A percentile compares a stretch with the other conserved stretches of the same genome.
phyloP scores from a whole-genome alignment of 768 basidiomycete genomes.

The Pilatotrama ljubarskyi region DNA sequence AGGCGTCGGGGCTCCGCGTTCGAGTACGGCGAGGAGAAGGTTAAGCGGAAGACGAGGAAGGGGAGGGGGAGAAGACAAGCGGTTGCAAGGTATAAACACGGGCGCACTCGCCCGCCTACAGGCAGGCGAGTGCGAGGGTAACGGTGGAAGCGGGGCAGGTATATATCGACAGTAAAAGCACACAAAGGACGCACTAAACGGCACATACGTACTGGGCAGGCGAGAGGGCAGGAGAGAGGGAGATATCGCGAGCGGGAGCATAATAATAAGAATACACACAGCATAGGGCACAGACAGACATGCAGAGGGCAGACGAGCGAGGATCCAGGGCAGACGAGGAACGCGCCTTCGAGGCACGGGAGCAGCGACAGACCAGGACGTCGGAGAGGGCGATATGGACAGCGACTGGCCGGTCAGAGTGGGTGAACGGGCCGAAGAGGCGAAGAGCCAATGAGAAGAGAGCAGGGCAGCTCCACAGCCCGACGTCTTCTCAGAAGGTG shows the following conservation, averaged over 20 bases:
- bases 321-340: neutral
- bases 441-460: neutral
- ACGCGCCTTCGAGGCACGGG: neutral
- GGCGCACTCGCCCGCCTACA: neutral
- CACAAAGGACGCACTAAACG: conserved; percentile 19
- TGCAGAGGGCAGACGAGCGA: neutral
- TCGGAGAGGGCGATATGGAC: neutral
- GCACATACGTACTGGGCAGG: conserved; percentile 9
- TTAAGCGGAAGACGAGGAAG: neutral
- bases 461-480: neutral
- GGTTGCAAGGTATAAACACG: conserved; percentile 21
- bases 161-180: conserved; percentile 22
- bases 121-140: conserved; percentile 2
- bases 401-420: too few relatives aligned
- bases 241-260: neutral
- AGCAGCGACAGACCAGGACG: neutral
- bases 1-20: conserved; percentile 9
- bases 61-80: neutral
- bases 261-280: conserved; percentile 23
- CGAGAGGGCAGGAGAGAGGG: neutral
- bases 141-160: conserved; percentile 8
- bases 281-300: conserved; percentile 18
- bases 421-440: neutral
- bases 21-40: neutral
- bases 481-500: conserved; percentile 52